Evolutionary conservation across 1,284 basidiomycete genomes (phyloP).

Genomic region (Mycena sp.): DNA sequence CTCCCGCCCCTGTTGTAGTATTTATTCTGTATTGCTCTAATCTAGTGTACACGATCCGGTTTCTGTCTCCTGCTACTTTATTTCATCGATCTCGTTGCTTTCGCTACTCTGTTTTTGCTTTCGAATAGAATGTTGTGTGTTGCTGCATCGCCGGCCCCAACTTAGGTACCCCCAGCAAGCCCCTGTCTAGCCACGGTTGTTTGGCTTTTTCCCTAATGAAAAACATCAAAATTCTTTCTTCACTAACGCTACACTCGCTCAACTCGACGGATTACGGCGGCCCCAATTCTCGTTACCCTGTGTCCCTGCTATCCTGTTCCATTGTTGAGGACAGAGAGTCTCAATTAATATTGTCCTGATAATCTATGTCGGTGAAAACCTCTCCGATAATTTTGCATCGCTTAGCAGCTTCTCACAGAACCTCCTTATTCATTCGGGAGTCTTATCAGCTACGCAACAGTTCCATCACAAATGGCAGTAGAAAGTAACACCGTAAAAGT

Average conservation of each 20-base stretch:
- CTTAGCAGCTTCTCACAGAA: too few relatives aligned
- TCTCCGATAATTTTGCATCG: too few relatives aligned
- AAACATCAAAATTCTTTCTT: not conserved
- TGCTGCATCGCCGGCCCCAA: slow-evolving; percentile 1
- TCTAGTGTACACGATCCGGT: not conserved
- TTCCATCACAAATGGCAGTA: slow-evolving; percentile 17
- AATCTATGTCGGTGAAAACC: too few relatives aligned
- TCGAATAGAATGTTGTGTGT: slow-evolving; percentile 41
- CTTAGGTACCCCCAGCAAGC: not conserved
- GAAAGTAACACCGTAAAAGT: slow-evolving; percentile 67
- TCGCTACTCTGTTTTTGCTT: slow-evolving; percentile 19
- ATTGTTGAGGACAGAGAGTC: too few relatives aligned
- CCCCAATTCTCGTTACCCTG: too few relatives aligned
- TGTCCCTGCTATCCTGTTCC: too few relatives aligned
- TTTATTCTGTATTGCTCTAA: slow-evolving; percentile 6
- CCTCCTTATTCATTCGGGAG: slow-evolving; percentile 30
- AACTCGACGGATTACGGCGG: too few relatives aligned
- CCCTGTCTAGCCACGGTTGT: too few relatives aligned
- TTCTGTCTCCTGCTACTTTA: not conserved
- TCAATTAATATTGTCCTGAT: too few relatives aligned
- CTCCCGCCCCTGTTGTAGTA: not conserved
- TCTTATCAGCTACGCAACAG: slow-evolving; percentile 9
- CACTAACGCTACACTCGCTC: too few relatives aligned
- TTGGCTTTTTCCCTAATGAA: not conserved
- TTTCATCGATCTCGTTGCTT: slow-evolving; percentile 17